These are phyloP conservation scores for Trametes meyenii DNA, from an alignment of 768 basidiomycete species.

Conservation along the genomic window DNA sequence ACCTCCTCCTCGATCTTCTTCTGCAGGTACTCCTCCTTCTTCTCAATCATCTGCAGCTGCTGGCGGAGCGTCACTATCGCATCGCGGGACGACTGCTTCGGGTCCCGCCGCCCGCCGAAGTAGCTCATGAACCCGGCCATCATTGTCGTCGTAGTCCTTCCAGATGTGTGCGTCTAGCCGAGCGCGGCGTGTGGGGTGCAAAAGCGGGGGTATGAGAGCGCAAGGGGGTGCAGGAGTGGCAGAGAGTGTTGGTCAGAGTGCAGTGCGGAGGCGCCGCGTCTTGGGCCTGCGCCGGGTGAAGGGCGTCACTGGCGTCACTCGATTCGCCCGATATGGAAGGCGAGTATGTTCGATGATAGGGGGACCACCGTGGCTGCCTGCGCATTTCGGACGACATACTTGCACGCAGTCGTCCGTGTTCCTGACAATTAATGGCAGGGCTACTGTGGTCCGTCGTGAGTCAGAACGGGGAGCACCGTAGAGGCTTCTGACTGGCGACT, in stretches of 20 bases:
- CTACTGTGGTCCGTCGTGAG: no score
- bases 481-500: no score
- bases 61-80: conserved; percentile 92
- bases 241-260: conserved; percentile 21
- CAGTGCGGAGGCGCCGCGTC: conserved; percentile 16
- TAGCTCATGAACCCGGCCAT: conserved; percentile 85
- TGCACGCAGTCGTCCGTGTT: background rate
- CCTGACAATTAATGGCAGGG: no score
- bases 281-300: background rate
- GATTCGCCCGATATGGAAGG: conserved; percentile 36
- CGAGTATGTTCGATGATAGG: conserved; percentile 18
- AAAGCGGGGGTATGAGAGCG: background rate
- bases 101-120: conserved; percentile 82
- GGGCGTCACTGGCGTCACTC: conserved; percentile 23
- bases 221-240: background rate
- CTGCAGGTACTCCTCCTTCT: conserved; percentile 97
- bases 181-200: background rate
- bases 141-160: conserved; percentile 40
- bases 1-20: conserved; percentile 96
- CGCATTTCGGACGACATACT: background rate
- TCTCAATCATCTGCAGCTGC: conserved; percentile 96
- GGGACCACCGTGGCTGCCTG: no score
- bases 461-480: no score
- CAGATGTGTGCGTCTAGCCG: conserved; percentile 6
- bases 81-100: conserved; percentile 84